Percentiles rank a stretch among this genome's conserved stretches.
These are phyloP conservation scores for Thyridium curvatum DNA, from an alignment of 2,329 filamentous ascomycete genomes.

Conservation along the genomic window DNA sequence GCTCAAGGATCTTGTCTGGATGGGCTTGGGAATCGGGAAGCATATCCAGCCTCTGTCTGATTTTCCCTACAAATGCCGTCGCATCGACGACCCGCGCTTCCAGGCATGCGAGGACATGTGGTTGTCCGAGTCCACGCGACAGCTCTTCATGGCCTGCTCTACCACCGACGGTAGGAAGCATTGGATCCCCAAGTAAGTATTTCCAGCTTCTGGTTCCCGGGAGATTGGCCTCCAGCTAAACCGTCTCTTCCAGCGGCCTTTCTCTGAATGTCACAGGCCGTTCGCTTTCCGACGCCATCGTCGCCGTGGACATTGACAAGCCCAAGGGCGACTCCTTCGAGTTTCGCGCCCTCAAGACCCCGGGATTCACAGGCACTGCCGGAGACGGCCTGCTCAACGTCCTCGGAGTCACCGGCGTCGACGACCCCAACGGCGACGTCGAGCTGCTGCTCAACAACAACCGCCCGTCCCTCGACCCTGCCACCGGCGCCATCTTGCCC, in stretches of 20 bases:
- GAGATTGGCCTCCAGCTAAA: neutral
- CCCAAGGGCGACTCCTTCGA: slow-evolving; percentile 11
- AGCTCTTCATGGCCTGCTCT: slow-evolving; percentile 22
- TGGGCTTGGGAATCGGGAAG: slow-evolving; percentile 15
- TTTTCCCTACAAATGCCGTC: slow-evolving; percentile 21
- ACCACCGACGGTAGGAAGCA: slow-evolving; percentile 9
- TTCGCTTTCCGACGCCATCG: slow-evolving; percentile 20
- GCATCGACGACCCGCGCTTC: slow-evolving; percentile 17
- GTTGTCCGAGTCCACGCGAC: slow-evolving; percentile 19
- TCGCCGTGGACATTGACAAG: slow-evolving; percentile 24
- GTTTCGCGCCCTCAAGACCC: slow-evolving; percentile 15
- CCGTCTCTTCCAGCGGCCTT: neutral
- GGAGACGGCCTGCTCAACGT: slow-evolving; percentile 22
- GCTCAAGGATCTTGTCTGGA: slow-evolving; percentile 11
- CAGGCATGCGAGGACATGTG: slow-evolving; percentile 25
- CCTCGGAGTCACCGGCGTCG: slow-evolving; percentile 20
- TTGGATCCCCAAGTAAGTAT: slow-evolving; percentile 18
- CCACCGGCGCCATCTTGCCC: slow-evolving; percentile 8
- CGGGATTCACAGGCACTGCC: slow-evolving; percentile 18
- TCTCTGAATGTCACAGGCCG: slow-evolving; percentile 18
- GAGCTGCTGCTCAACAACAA: slow-evolving; percentile 17
- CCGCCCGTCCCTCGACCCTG: slow-evolving; percentile 15
- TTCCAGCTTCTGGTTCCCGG: neutral
- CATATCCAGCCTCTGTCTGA: slow-evolving; percentile 16
- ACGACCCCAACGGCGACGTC: slow-evolving; percentile 13